These are phyloP conservation scores for Pseudogymnoascus verrucosus DNA, from an alignment of 2,329 filamentous ascomycete genomes.

Conservation along the genomic window DNA sequence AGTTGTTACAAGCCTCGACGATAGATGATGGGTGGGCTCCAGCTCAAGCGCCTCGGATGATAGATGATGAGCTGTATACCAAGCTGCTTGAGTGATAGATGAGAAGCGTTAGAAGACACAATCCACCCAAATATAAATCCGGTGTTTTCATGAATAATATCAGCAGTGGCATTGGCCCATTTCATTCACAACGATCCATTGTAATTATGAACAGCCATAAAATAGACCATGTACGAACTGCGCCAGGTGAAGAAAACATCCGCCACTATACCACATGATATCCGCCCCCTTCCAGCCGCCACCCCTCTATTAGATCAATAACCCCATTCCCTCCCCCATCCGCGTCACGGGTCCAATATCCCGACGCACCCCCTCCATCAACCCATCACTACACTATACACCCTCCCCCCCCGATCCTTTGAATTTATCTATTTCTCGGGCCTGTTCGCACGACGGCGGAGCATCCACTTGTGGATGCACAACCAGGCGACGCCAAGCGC, in stretches of 20 bases:
- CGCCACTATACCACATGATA: slow-evolving; percentile 2
- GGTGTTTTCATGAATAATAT: background rate
- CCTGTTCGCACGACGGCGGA: slow-evolving; percentile 18
- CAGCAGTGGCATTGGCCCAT: background rate
- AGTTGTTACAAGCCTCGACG: background rate
- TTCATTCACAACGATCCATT: background rate
- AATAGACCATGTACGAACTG: slow-evolving; percentile 5
- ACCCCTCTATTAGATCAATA: slow-evolving; percentile 1
- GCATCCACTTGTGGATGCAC: slow-evolving; percentile 39
- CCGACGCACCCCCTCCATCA: background rate
- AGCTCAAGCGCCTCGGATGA: background rate
- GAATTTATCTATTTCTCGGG: background rate
- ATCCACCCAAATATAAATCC: background rate
- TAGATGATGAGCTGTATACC: background rate
- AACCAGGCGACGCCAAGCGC: slow-evolving; percentile 41
- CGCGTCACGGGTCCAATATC: background rate
- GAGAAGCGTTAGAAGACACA: background rate
- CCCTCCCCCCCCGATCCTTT: background rate
- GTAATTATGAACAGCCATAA: background rate
- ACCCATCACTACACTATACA: background rate
- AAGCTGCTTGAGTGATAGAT: background rate
- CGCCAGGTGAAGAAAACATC: slow-evolving; percentile 7
- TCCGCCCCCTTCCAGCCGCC: background rate
- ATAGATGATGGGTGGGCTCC: background rate
- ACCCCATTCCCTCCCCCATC: background rate